Conservation (phyloP, 2,329 filamentous ascomycete genomes). For the Purpureocillium takamizusanense region DNA sequence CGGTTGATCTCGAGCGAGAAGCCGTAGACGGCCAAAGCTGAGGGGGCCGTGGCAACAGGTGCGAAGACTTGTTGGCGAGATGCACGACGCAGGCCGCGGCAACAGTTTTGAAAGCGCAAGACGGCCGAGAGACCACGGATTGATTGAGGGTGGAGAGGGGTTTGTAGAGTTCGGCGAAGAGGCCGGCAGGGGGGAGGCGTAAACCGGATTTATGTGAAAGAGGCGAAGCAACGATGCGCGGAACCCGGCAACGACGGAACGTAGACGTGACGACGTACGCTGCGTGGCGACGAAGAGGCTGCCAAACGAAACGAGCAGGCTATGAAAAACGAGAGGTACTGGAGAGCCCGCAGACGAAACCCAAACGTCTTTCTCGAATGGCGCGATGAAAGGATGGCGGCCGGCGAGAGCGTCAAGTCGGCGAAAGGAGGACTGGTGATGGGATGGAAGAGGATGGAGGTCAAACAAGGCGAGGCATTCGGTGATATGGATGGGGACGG, state of each 20-base stretch:
- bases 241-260: conserved; percentile 2
- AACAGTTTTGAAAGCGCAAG: too few relatives aligned
- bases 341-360: too few relatives aligned
- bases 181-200: conserved; percentile 7
- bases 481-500: conserved; percentile 1
- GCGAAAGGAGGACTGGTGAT: background rate
- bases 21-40: too few relatives aligned
- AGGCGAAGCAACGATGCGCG: conserved; percentile 6
- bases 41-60: too few relatives aligned
- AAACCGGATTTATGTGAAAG: conserved; percentile 17
- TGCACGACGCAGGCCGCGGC: background rate
- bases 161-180: too few relatives aligned
- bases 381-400: conserved; percentile 1
- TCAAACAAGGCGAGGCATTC: conserved; percentile 1
- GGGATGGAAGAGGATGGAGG: conserved; percentile 3
- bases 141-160: too few relatives aligned
- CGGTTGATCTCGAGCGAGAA: too few relatives aligned
- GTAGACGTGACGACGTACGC: conserved; percentile 4
- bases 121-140: too few relatives aligned
- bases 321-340: background rate
- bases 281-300: background rate
- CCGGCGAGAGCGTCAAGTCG: conserved; percentile 4
- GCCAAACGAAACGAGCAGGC: background rate
- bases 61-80: too few relatives aligned
- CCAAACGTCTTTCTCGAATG: too few relatives aligned